Evolutionary conservation across 228 moss, liverwort and hornwort genomes (phyloP), one percentile per base, ranked within the genome.

Genomic region (Sphagnum fallax): DNA sequence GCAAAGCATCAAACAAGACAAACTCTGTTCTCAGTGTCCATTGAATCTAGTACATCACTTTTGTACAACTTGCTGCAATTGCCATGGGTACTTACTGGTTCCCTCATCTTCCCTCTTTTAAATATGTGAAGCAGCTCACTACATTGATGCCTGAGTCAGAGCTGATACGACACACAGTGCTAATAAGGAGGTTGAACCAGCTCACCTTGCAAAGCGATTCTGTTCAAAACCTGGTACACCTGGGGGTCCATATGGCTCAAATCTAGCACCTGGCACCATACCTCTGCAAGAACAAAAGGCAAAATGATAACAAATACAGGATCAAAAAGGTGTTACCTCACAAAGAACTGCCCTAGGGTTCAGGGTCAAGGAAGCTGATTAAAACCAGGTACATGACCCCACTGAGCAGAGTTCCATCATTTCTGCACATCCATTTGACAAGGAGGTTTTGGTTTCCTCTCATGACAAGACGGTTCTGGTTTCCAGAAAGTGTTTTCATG

Each of bases 191-290:
- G 48, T n/a, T 48, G 13, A 5, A 62, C 5, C 15, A 50, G 9
- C 75, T 65, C 63, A 97, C 96, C 91, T 83, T n/a, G 72, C 81
- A 74, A 93, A 93, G 71, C 97, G 86, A 70, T 67, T 76, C 5
- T 93, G 92, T 68, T 93, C 94, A 77, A 94, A 98, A 13, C 98
- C 98, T 69, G 98, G 98, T 53, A 98, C 80, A 63, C 87, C 97
- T 75, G 97, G 97, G 74, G 98, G 94, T 53, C 98, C 98, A 72
- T 83, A 98, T 13, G 98, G 98, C 77, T 98, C 98, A 81, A 92
- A 98, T 64, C 98, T 83, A 47, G 94, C 98, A 67, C 98, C 98
- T 47, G 98, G 98, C 52, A 88, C 94, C 65, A 94, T 81, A 58
- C 93, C 97, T 76, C 93, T 94, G 89, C 74, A 79, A 6, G 57